Percentiles rank a stretch among this genome's conserved stretches.
These are phyloP conservation scores for Macadamia integrifolia DNA, from an alignment of 164 flowering plant genomes.

Conservation along the genomic window DNA sequence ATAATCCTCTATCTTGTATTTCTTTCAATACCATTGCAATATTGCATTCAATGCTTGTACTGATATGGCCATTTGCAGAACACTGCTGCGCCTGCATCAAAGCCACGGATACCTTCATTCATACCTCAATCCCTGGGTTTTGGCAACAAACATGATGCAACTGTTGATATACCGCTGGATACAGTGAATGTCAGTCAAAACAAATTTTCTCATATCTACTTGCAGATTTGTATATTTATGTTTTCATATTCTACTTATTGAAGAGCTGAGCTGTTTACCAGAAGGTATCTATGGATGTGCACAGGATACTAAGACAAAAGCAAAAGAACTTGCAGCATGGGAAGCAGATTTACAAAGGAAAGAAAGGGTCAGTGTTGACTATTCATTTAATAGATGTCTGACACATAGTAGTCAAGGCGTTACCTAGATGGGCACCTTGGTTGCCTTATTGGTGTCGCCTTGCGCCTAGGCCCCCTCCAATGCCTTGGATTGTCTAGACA, in stretches of 20 bases:
- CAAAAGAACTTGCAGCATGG: constrained; percentile 67
- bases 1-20: too few relatives aligned
- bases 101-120: constrained; percentile 50
- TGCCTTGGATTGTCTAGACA: too few relatives aligned
- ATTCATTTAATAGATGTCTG: too few relatives aligned
- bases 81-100: constrained; percentile 44
- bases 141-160: constrained; percentile 72
- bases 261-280: constrained; percentile 1
- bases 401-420: too few relatives aligned
- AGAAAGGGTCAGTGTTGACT: constrained; percentile 44
- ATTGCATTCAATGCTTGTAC: not conserved
- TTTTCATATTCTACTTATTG: not conserved
- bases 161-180: constrained; percentile 85
- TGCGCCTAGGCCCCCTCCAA: too few relatives aligned
- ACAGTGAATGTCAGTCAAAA: constrained; percentile 39
- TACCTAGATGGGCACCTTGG: too few relatives aligned
- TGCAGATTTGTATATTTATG: not conserved
- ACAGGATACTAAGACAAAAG: constrained; percentile 54
- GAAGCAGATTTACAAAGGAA: constrained; percentile 86
- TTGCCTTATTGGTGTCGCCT: too few relatives aligned
- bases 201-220: not conserved
- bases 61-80: constrained; percentile 40
- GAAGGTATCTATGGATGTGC: constrained; percentile 2
- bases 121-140: constrained; percentile 47
- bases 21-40: not conserved